Evolutionary conservation across 768 basidiomycete species (phyloP).

Genomic region (Agrocybe pediades): DNA sequence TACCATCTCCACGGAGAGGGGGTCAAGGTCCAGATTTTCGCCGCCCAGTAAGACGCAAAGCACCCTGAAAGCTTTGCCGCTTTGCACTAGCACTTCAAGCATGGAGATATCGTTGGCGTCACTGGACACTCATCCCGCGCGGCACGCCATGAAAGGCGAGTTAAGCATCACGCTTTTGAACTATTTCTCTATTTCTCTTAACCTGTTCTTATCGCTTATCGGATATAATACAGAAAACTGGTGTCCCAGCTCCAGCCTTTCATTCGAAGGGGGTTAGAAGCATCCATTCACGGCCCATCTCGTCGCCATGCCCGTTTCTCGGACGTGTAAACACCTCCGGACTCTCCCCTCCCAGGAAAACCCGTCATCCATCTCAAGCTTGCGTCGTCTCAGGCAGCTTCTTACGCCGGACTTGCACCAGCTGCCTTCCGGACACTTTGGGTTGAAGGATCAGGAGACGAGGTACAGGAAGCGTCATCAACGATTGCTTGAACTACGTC

Average conservation of each 20-base stretch:
- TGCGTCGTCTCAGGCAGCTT: slow-evolving; percentile 83
- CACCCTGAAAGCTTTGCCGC: slow-evolving; percentile 66
- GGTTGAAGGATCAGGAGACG: slow-evolving; percentile 96
- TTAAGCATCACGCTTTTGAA: slow-evolving; percentile 82
- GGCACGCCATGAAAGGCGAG: slow-evolving; percentile 94
- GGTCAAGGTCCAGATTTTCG: slow-evolving; percentile 93
- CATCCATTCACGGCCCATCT: no score
- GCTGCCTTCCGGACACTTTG: slow-evolving; percentile 89
- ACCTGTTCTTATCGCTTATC: no score
- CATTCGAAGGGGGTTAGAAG: no score
- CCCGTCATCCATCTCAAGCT: no score
- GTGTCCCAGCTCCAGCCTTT: no score
- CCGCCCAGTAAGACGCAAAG: slow-evolving; percentile 76
- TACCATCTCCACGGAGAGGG: slow-evolving; percentile 96
- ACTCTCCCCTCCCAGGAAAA: no score
- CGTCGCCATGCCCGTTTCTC: no score
- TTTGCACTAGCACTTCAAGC: slow-evolving; percentile 84
- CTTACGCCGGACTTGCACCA: slow-evolving; percentile 97
- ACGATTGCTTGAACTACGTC: slow-evolving; percentile 88
- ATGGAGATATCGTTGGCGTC: slow-evolving; percentile 96
- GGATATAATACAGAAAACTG: no score
- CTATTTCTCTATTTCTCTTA: no score
- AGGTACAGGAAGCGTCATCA: slow-evolving; percentile 98
- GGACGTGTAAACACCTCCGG: no score
- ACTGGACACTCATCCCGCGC: slow-evolving; percentile 86